A percentile compares a stretch with the other conserved stretches of the same genome.
Evolutionary conservation across 1,139 yeast species (phyloP).

Genomic region (Pichia norvegensis): DNA sequence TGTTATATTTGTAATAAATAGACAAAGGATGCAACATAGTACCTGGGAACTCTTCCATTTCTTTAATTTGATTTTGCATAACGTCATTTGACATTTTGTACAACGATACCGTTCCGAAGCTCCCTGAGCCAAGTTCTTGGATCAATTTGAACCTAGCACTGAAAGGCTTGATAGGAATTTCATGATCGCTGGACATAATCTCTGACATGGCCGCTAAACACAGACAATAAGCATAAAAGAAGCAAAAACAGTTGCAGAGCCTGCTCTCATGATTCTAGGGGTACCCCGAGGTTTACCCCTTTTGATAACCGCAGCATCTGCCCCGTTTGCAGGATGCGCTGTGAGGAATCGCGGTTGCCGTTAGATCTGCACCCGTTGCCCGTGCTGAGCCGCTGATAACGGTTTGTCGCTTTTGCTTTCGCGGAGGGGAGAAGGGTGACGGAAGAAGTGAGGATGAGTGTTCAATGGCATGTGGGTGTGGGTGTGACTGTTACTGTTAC

Average conservation of each 20-base stretch:
- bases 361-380: no score
- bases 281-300: not conserved
- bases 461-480: no score
- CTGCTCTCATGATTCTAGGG: not conserved
- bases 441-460: no score
- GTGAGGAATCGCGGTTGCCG: no score
- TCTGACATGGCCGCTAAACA: not conserved
- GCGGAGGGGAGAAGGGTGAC: no score
- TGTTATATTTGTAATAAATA: slow-evolving; percentile 14
- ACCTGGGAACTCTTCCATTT: slow-evolving; percentile 26
- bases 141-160: slow-evolving; percentile 40
- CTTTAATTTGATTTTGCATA: slow-evolving; percentile 2
- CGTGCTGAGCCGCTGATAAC: not conserved
- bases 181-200: not conserved
- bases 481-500: not conserved
- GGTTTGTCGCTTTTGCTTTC: not conserved
- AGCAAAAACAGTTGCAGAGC: not conserved
- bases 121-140: slow-evolving; percentile 61
- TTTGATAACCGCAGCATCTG: not conserved
- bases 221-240: not conserved
- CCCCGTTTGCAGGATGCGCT: not conserved
- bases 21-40: slow-evolving; percentile 46
- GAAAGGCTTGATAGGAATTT: slow-evolving; percentile 22
- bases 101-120: slow-evolving; percentile 66
- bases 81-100: slow-evolving; percentile 38